A percentile compares a stretch with the other conserved stretches of the same genome.
These are phyloP conservation scores for Elongisporangium undulatum DNA, from an alignment of 352 stramenopile species.

Conservation along the genomic window DNA sequence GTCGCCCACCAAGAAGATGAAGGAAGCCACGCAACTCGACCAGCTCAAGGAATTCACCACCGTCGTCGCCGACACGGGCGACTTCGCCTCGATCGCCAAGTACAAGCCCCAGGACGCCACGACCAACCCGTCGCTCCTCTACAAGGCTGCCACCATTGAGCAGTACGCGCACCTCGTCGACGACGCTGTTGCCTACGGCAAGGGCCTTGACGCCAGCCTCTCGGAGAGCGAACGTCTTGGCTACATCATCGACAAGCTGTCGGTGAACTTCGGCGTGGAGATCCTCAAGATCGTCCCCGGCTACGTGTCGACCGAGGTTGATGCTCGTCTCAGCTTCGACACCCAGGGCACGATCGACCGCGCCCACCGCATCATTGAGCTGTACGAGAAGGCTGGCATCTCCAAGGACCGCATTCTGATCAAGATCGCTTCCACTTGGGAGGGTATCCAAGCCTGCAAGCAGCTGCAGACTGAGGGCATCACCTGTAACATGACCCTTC, in stretches of 20 bases:
- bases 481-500: slow-evolving; percentile 98
- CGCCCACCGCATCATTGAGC: slow-evolving; percentile 93
- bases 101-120: slow-evolving; percentile 97
- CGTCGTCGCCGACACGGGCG: slow-evolving; percentile 97
- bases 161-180: slow-evolving; percentile 96
- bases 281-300: slow-evolving; percentile 97
- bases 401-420: slow-evolving; percentile 96
- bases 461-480: slow-evolving; percentile 97
- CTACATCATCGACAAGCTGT: slow-evolving; percentile 97
- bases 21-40: slow-evolving; percentile 85
- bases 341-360: slow-evolving; percentile 91
- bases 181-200: slow-evolving; percentile 93
- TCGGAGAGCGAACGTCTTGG: slow-evolving; percentile 85
- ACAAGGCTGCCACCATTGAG: slow-evolving; percentile 95
- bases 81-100: slow-evolving; percentile 90
- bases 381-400: slow-evolving; percentile 97
- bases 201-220: slow-evolving; percentile 53
- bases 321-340: slow-evolving; percentile 96
- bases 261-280: slow-evolving; percentile 97
- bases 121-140: slow-evolving; percentile 99
- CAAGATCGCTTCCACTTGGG: slow-evolving; percentile 98
- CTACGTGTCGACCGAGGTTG: slow-evolving; percentile 98
- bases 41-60: slow-evolving; percentile 97
- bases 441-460: slow-evolving; percentile 96
- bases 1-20: slow-evolving; percentile 75